Base-by-base conservation (phyloP, 2,329 filamentous ascomycete species). In the Sodiomyces alkalinus region DNA sequence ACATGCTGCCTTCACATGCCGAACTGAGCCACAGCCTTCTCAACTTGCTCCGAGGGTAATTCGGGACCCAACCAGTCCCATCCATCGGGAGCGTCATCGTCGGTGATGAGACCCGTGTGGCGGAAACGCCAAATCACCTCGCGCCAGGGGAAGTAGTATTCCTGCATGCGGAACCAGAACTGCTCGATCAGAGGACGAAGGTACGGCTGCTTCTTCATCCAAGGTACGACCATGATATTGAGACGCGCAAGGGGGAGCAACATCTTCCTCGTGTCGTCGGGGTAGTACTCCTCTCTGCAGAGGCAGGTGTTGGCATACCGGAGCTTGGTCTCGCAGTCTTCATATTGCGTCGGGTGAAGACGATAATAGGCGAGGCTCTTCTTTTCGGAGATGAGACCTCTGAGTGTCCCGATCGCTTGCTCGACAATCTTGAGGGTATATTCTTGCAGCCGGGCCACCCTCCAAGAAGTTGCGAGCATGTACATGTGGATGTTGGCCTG, bases 401-500 rank as follows among this genome's bases (percentile, higher is more conserved):
- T 15, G 17, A 36, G 28, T 6, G 22, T 26, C 6, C 28, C 16
- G n/a, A 11, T 14, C 12, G 24, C 26, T 12, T 22, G 19, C 11
- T 28, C 13, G 8, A 36, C 20, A 11, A 29, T 36, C 2, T 19
- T n/a, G 7, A 33, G 19, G 21, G 33, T 17, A n/a, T 27, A 27
- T 17, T 31, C 14, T 22, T 27, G 19, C 14, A 47, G 42, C 2
- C 39, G 36, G 5, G 41, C 35, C 13, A 52, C 39, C 19, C 42
- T 41, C 6, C 55, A 35, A 22, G 37, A 41, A 8, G 41, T 39
- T 7, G 51, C 50, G 1, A 43, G 42, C 5, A 42, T 37, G 22
- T 56, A 56, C 14, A 40, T 40, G 25, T 53, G 38, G 7, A 44
- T 40, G 19, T 49, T 53, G 13, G 46, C 41, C 5, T 49, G 41